Percentiles rank a stretch among this genome's conserved stretches.
phyloP scores from a whole-genome alignment of 345 rosid genomes.

The Bruguiera gymnorhiza region DNA sequence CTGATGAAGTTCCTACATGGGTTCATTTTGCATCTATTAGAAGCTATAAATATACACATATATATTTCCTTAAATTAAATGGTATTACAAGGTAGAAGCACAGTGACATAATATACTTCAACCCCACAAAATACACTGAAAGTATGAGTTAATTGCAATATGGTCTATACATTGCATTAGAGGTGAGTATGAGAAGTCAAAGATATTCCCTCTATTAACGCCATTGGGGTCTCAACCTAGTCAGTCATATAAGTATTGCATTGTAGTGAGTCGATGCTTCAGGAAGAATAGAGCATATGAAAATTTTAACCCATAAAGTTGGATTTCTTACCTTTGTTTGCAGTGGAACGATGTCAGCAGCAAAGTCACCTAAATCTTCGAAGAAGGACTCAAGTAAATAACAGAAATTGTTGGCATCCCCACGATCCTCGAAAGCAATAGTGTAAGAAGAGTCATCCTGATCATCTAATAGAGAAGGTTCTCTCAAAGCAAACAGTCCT shows the following conservation, averaged over 20 bases:
- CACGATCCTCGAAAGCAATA: slow-evolving; percentile 69
- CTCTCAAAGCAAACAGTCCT: slow-evolving; percentile 51
- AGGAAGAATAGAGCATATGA: no score
- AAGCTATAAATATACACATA: no score
- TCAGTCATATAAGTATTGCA: no score
- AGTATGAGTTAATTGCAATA: background rate
- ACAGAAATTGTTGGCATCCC: slow-evolving; percentile 80
- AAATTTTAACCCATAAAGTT: background rate
- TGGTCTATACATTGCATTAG: background rate
- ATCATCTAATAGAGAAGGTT: slow-evolving; percentile 27
- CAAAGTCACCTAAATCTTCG: slow-evolving; percentile 65
- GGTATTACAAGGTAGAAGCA: background rate
- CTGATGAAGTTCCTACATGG: slow-evolving; percentile 55
- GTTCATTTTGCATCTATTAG: background rate
- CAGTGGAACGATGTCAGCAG: slow-evolving; percentile 56
- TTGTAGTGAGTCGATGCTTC: no score
- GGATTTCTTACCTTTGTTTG: slow-evolving; percentile 46
- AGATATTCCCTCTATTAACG: no score
- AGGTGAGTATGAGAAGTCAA: no score
- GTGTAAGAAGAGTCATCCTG: slow-evolving; percentile 33
- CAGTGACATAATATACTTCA: background rate
- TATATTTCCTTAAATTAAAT: background rate
- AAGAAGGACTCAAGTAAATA: slow-evolving; percentile 60
- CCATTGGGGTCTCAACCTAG: no score
- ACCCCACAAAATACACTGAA: background rate